Conservation (phyloP, 1,139 yeast genomes). For the Pichia sp. region DNA sequence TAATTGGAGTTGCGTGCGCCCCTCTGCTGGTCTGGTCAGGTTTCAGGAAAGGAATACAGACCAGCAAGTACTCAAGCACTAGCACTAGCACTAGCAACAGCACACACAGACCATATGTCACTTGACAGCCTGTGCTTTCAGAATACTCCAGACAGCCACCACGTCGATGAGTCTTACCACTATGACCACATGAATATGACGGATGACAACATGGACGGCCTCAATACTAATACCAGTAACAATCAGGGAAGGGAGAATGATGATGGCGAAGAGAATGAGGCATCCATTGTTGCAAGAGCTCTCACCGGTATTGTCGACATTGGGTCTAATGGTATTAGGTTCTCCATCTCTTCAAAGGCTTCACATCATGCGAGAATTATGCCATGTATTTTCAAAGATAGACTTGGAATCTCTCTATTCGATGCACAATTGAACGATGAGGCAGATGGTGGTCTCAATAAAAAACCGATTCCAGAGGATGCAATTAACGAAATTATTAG, state of each 20-base stretch:
- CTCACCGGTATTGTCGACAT: slow-evolving; percentile 58
- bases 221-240: not conserved
- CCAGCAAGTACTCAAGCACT: no score
- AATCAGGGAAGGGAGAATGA: slow-evolving; percentile 21
- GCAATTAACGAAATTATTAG: slow-evolving; percentile 48
- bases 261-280: slow-evolving; percentile 33
- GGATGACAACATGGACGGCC: slow-evolving; percentile 6
- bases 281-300: slow-evolving; percentile 46
- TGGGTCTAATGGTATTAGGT: slow-evolving; percentile 62
- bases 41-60: no score
- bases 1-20: no score
- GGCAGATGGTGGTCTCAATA: slow-evolving; percentile 25
- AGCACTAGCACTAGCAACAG: no score
- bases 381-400: slow-evolving; percentile 65
- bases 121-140: slow-evolving; percentile 5
- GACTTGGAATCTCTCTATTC: slow-evolving; percentile 57
- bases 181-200: not conserved
- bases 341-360: slow-evolving; percentile 58
- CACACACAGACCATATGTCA: no score
- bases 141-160: slow-evolving; percentile 20
- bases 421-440: slow-evolving; percentile 45
- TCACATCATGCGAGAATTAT: slow-evolving; percentile 59
- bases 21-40: no score
- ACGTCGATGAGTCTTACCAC: slow-evolving; percentile 16
- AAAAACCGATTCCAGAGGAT: slow-evolving; percentile 47